phyloP scores from a whole-genome alignment of 2,329 filamentous ascomycete species.

The Cladophialophora psammophila region DNA sequence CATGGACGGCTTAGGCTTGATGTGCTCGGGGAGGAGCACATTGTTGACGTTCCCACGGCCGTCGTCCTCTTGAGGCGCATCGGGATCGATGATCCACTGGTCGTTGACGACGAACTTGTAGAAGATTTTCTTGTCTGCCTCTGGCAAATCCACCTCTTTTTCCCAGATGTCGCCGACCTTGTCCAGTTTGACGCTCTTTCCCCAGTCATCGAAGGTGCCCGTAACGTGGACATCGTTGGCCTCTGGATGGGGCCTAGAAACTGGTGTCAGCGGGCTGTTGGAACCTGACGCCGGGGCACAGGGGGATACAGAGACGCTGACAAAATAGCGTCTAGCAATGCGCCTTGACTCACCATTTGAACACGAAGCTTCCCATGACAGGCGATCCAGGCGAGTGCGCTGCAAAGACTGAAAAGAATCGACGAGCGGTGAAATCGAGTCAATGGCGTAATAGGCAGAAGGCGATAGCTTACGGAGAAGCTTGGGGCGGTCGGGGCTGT shows the following conservation, averaged over 20 bases:
- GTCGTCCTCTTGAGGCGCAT: conserved; percentile 82
- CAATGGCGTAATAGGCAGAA: conserved; percentile 31
- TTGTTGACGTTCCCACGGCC: conserved; percentile 89
- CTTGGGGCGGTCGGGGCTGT: conserved; percentile 21
- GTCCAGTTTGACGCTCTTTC: conserved; percentile 81
- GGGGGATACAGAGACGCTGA: conserved; percentile 9
- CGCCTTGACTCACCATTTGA: conserved; percentile 38
- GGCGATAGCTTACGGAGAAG: conserved; percentile 34
- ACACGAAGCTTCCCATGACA: conserved; percentile 41
- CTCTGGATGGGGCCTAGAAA: conserved; percentile 75
- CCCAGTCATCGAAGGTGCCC: conserved; percentile 94
- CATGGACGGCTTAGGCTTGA: conserved; percentile 50
- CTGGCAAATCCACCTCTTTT: conserved; percentile 78
- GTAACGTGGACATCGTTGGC: conserved; percentile 89
- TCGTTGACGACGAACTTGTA: conserved; percentile 99
- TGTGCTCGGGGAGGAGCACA: conserved; percentile 78
- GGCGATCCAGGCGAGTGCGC: neutral
- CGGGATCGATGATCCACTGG: conserved; percentile 83
- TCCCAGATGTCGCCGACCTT: conserved; percentile 75
- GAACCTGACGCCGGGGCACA: conserved; percentile 12
- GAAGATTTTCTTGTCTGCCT: conserved; percentile 74
- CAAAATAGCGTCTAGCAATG: neutral
- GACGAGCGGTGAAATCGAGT: conserved; percentile 3
- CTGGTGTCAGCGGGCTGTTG: conserved; percentile 24
- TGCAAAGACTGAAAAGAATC: conserved; percentile 12